A percentile compares a stretch with the other conserved stretches of the same genome.
phyloP scores from a whole-genome alignment of 495 filamentous ascomycete species.

The Jackrogersella multiformis region DNA sequence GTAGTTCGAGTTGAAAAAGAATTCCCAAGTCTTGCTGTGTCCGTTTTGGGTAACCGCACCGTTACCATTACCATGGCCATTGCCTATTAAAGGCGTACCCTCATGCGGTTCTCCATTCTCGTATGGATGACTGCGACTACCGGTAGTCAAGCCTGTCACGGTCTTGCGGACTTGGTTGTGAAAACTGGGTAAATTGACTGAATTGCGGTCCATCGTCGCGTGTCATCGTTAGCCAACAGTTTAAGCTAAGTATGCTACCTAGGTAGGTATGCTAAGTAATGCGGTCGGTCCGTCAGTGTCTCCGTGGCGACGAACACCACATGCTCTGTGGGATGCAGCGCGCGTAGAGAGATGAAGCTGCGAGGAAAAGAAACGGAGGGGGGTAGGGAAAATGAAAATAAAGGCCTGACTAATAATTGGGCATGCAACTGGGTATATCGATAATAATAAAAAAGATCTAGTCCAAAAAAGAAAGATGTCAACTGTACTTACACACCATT shows the following conservation, averaged over 20 bases:
- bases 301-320: slow-evolving; percentile 21
- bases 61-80: no score
- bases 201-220: slow-evolving; percentile 40
- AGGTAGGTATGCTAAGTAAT: no score
- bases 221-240: slow-evolving; percentile 43
- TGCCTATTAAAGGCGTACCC: slow-evolving; percentile 48
- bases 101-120: slow-evolving; percentile 45
- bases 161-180: slow-evolving; percentile 43
- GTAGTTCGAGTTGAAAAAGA: slow-evolving; percentile 55
- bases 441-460: slow-evolving; percentile 12
- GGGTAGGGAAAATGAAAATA: slow-evolving; percentile 9
- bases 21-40: slow-evolving; percentile 41
- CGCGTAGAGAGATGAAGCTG: slow-evolving; percentile 15
- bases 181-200: slow-evolving; percentile 43
- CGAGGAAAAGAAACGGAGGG: neutral
- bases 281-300: slow-evolving; percentile 13
- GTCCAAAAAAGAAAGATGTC: slow-evolving; percentile 17
- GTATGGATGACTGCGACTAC: slow-evolving; percentile 22
- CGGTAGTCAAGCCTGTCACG: slow-evolving; percentile 27
- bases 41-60: slow-evolving; percentile 31
- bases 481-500: slow-evolving; percentile 42
- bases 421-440: slow-evolving; percentile 22
- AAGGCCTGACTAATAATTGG: slow-evolving; percentile 19
- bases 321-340: slow-evolving; percentile 19
- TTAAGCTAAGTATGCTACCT: slow-evolving; percentile 2